Conservation (phyloP, 805 yeast genomes). For the Kodamaea hsintzibuensis region DNA sequence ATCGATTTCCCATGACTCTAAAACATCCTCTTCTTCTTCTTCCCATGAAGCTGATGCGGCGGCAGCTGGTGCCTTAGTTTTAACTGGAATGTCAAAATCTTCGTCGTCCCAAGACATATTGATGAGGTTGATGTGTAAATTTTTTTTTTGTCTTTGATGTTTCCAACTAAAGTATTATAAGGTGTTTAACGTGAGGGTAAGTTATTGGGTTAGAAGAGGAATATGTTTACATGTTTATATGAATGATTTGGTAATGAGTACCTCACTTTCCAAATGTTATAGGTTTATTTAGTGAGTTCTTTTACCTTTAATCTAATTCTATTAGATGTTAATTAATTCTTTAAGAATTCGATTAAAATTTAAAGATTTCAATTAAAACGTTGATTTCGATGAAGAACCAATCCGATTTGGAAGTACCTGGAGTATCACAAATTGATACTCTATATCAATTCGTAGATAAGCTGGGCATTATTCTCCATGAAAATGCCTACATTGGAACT, state of each 20-base stretch:
- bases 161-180: background rate
- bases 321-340: too few species aligned
- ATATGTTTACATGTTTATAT: background rate
- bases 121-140: slow-evolving; percentile 2
- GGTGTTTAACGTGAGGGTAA: too few species aligned
- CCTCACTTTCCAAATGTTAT: too few species aligned
- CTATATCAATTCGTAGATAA: background rate
- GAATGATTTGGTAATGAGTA: too few species aligned
- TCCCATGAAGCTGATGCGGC: slow-evolving; percentile 65
- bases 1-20: slow-evolving; percentile 87
- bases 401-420: background rate
- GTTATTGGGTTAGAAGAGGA: too few species aligned
- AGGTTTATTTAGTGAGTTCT: too few species aligned
- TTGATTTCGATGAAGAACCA: background rate
- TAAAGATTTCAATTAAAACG: background rate
- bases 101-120: slow-evolving; percentile 78
- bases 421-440: background rate
- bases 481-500: slow-evolving; percentile 13
- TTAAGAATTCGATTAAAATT: background rate
- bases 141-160: slow-evolving; percentile 1
- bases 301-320: too few species aligned
- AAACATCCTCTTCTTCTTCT: slow-evolving; percentile 71
- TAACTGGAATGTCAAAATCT: slow-evolving; percentile 72
- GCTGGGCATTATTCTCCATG: slow-evolving; percentile 9
- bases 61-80: slow-evolving; percentile 32